phyloP scores from a whole-genome alignment of 1,139 yeast species.

The Petasospora fabianii region DNA sequence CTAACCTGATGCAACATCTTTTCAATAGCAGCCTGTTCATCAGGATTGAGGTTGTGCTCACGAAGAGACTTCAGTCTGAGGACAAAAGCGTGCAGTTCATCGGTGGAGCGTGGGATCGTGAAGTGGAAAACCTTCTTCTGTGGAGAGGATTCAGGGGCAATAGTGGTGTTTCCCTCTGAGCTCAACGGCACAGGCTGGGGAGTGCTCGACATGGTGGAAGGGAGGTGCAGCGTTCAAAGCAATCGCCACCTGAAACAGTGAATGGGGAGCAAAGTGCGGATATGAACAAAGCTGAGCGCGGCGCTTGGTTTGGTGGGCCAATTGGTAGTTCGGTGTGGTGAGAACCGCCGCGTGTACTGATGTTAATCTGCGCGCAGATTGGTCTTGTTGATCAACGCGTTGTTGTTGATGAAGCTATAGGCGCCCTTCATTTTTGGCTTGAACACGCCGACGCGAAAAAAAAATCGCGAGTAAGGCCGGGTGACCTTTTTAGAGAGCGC shows the following conservation, averaged over 20 bases:
- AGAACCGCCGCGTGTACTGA: not conserved
- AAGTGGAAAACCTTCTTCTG: slow-evolving; percentile 6
- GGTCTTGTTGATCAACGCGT: not conserved
- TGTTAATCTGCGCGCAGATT: too few relatives aligned
- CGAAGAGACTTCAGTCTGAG: slow-evolving; percentile 24
- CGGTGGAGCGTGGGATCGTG: slow-evolving; percentile 21
- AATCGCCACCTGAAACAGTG: not conserved
- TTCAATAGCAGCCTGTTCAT: slow-evolving; percentile 32
- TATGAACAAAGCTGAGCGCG: not conserved
- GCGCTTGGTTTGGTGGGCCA: not conserved
- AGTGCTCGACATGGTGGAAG: slow-evolving; percentile 8
- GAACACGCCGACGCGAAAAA: too few relatives aligned
- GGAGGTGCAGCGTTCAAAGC: not conserved
- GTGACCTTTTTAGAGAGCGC: too few relatives aligned
- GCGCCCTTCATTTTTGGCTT: too few relatives aligned
- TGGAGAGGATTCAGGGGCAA: slow-evolving; percentile 2
- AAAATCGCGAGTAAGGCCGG: too few relatives aligned
- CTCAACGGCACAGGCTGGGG: slow-evolving; percentile 7
- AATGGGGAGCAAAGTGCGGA: not conserved
- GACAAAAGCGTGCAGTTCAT: slow-evolving; percentile 22
- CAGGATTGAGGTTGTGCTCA: slow-evolving; percentile 12
- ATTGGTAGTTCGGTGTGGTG: not conserved
- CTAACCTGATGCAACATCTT: slow-evolving; percentile 32
- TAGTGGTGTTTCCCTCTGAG: slow-evolving; percentile 4
- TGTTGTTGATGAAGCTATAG: not conserved